These are phyloP conservation scores for Beauveria brongniartii DNA, from an alignment of 2,329 filamentous ascomycete genomes.

Conservation along the genomic window DNA sequence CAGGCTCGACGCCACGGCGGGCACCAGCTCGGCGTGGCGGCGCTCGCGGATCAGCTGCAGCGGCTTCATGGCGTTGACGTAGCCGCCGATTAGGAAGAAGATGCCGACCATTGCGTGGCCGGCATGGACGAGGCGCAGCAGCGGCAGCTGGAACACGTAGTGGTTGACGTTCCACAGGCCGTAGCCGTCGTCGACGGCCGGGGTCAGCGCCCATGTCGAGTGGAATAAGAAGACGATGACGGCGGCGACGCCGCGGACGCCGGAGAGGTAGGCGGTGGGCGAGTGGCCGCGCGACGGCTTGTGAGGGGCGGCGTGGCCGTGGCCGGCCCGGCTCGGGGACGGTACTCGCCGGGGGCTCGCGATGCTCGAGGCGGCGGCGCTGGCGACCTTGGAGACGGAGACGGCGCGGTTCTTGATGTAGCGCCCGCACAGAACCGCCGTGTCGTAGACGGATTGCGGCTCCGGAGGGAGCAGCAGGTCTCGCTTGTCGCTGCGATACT, in stretches of 20 bases:
- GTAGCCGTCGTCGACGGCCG: slow-evolving; percentile 2
- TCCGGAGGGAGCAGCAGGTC: not conserved
- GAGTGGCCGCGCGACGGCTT: not conserved
- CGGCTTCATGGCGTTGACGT: slow-evolving; percentile 7
- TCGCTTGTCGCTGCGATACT: not conserved
- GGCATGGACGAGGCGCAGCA: slow-evolving; percentile 7
- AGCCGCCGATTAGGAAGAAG: slow-evolving; percentile 14
- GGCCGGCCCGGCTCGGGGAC: not conserved
- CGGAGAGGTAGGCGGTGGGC: slow-evolving; percentile 1
- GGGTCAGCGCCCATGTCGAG: not conserved
- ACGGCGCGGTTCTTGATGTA: slow-evolving; percentile 2
- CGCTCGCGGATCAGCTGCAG: not conserved
- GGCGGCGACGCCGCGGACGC: slow-evolving; percentile 1
- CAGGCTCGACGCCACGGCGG: not conserved
- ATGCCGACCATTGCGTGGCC: slow-evolving; percentile 13
- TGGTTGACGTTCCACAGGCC: not conserved
- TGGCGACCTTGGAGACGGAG: not conserved
- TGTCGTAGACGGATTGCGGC: not conserved
- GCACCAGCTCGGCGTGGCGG: not conserved
- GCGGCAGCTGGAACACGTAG: slow-evolving; percentile 8
- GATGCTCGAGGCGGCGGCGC: not conserved
- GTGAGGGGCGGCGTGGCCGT: not conserved
- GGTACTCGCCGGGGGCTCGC: not conserved
- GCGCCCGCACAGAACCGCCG: not conserved
- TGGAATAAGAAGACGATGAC: slow-evolving; percentile 6